Base-by-base conservation (phyloP, 2,329 filamentous ascomycete genomes). In the Neophaeococcomyces aloes region DNA sequence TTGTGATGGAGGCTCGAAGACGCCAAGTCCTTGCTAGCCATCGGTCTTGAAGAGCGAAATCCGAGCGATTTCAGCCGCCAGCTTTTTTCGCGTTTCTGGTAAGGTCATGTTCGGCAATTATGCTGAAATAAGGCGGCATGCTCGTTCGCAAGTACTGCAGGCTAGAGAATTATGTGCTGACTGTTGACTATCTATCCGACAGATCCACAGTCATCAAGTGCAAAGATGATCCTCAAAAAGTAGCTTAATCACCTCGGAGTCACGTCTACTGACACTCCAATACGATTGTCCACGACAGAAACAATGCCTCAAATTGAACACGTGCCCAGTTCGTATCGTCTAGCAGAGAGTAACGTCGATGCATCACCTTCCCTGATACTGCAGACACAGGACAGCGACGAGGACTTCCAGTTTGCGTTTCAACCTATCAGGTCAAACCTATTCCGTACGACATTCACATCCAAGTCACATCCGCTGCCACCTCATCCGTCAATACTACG, bases 401-500 rank as follows among this genome's bases (percentile, higher is more conserved):
- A 14, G 13, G 61, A 65, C 29, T 55, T 58, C 6, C 60, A 69
- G 13, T 85, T 84, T 56, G 67, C 68, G 0, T 82, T 85, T 49
- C 75, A 83, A 56, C 68, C 74, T 0, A 53, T 85, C 23, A 69
- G 72, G 13, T 65, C 71, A 15, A 79, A 79, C 39, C 63, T 84
- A 13, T 86, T 84, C 61, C 68, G 80, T 32, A 81, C 80, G 1
- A 79, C 77, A 0, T 84, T 84, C 56, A 71, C 73, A 1, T 79
- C 80, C 0, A 55, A 67, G 11, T 67, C 69, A 2, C 79, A 84
- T 54, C 75, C 75, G 5, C 57, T 82, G 2, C 78, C 81, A 21
- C 80, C 80, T 1, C 76, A 76, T 53, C 80, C 80, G 6, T 81
- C 77, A 43, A 68, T 75, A 4, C 59, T 59, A 6, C 65, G 66